Conservation (phyloP, 2,329 filamentous ascomycete species). For the Alternaria gaisen region DNA sequence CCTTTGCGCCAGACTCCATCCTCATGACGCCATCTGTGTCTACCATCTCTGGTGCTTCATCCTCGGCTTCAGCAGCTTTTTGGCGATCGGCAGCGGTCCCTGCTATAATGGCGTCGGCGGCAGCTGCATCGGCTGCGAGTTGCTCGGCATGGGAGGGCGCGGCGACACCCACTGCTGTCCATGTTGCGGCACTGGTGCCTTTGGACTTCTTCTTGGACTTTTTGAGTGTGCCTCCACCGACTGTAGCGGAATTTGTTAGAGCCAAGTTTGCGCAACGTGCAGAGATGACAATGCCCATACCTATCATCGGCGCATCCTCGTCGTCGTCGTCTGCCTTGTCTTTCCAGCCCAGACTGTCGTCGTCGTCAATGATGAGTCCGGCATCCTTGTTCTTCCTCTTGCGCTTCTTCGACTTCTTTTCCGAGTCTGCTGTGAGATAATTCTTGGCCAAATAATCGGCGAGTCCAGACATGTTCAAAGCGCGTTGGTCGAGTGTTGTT, state of each 20-base stretch:
- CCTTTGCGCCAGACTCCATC: constrained; percentile 89
- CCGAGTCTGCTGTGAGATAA: constrained; percentile 76
- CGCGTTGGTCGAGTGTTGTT: constrained; percentile 15
- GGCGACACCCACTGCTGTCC: constrained; percentile 74
- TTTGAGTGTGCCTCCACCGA: constrained; percentile 42
- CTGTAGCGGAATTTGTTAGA: constrained; percentile 40
- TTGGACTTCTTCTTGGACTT: constrained; percentile 71
- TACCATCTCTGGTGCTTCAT: constrained; percentile 52
- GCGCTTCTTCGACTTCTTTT: constrained; percentile 63
- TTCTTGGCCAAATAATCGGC: constrained; percentile 89
- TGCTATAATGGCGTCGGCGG: constrained; percentile 80
- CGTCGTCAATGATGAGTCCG: constrained; percentile 60
- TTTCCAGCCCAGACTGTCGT: constrained; percentile 64
- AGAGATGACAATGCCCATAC: constrained; percentile 38
- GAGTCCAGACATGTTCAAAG: constrained; percentile 64
- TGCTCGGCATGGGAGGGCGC: constrained; percentile 63
- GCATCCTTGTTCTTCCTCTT: constrained; percentile 56
- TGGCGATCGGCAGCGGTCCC: constrained; percentile 72
- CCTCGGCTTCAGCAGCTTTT: constrained; percentile 57
- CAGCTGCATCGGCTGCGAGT: constrained; percentile 74
- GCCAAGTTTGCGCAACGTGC: background rate
- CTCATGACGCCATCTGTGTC: constrained; percentile 55
- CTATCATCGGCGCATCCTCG: constrained; percentile 61
- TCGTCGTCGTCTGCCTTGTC: constrained; percentile 62
- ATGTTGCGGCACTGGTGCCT: constrained; percentile 51